Percentiles rank a stretch among this genome's conserved stretches.
These are phyloP conservation scores for Nakaseomyces bracarensis DNA, from an alignment of 1,139 yeast species.

Conservation along the genomic window DNA sequence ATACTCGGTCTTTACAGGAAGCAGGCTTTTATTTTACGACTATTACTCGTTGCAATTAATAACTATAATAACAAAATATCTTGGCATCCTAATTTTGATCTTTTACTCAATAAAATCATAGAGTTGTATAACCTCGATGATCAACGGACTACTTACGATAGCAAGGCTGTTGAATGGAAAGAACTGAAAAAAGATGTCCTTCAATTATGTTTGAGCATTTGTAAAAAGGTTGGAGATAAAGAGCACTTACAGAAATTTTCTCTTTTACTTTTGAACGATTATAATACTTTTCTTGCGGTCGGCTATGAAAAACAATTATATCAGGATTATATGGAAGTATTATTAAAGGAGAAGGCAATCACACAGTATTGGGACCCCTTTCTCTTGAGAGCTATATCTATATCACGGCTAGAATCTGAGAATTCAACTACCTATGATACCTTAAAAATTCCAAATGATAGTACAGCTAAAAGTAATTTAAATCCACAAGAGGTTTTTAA, in stretches of 20 bases:
- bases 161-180: conserved; percentile 41
- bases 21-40: conserved; percentile 58
- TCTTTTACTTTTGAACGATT: conserved; percentile 47
- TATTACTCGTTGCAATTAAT: conserved; percentile 45
- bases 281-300: conserved; percentile 41
- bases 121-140: conserved; percentile 37
- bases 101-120: conserved; percentile 38
- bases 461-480: conserved; percentile 1
- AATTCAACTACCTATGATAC: conserved; percentile 9
- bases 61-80: conserved; percentile 33
- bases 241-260: conserved; percentile 42
- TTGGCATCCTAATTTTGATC: conserved; percentile 28
- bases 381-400: conserved; percentile 46
- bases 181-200: conserved; percentile 51
- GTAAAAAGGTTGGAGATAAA: conserved; percentile 45
- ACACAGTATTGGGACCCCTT: conserved; percentile 63
- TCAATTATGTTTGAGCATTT: conserved; percentile 45
- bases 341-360: conserved; percentile 19
- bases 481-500: conserved; percentile 26
- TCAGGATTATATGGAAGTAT: conserved; percentile 23
- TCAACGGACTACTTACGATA: conserved; percentile 20
- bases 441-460: conserved; percentile 13
- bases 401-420: conserved; percentile 25
- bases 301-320: conserved; percentile 40
- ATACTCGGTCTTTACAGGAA: conserved; percentile 58